Evolutionary conservation across 108 stramenopile genomes (phyloP), one percentile per base, ranked within the genome.

Genomic region (Fistulifera solaris): DNA sequence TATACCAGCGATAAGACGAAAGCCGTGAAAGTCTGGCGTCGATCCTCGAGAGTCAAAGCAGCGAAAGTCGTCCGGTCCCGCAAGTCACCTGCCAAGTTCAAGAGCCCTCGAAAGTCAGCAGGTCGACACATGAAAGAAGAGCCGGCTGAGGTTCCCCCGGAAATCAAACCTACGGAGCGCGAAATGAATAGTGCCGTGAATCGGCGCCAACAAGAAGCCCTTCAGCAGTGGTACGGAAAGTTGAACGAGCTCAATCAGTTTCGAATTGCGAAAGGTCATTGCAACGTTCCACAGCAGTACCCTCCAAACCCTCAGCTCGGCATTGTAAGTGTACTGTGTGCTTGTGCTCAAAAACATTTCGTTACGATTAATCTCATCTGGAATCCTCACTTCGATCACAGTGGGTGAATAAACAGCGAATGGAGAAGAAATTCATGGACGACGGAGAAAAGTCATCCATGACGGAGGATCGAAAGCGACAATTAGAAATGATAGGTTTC

Each of bases 241-340:
- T 63, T 76, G 27, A 22, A 63, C 10, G 73, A 77, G 16, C 62
- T 83, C 2, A 18, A 21, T 14, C 27, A 53, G 15, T 83, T 59
- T 54, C 65, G 51, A 46, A 35, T 55, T 4, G 38, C 59, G 35
- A 13, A 68, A 21, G 78, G 78, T 0, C 48, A 80, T 58, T 78
- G 77, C 38, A 53, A 63, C n/a, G 78, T 84, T 5, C 83, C 78
- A 8, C 78, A 80, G 53, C 73, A 80, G 57, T 76, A 63, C 49
- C 21, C 21, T 11, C 47, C 48, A 0, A 73, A 76, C 56, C 51
- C 40, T 26, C 62, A 50, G 38, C 61, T 77, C 23, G 76, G 76
- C 18, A 64, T 77, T 53, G 58, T 48, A 56, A 27, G 70, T 61
- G 10, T 25, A 49, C 11, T 50, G 60, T 31, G 52, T 40, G n/a